Evolutionary conservation across 1,139 yeast genomes (phyloP), one percentile per base, ranked within the genome.

Genomic region (Geotrichum restrictum): DNA sequence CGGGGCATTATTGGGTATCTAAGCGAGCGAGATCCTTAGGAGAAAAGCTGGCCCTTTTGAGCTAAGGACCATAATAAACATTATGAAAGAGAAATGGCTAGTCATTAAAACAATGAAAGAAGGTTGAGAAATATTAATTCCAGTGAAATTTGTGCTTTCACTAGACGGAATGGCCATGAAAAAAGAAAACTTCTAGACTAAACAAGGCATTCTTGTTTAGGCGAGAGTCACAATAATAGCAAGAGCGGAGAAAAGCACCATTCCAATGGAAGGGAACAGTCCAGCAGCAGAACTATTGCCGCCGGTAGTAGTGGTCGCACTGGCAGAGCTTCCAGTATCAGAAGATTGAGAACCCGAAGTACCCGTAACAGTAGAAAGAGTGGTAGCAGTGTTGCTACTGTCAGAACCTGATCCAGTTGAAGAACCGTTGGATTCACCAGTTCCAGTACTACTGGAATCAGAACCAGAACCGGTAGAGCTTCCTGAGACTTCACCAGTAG

Each of bases 291-390:
- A 19, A 8, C 16, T 31, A 16, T 11, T 24, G 24, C 46, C 42
- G 32, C 36, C 32, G 40, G 39, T 31, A 14, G 32, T 32, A 43
- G 44, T 42, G 11, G 47, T 29, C 14, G 39, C 7, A 4, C 33
- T 44, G n/a, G 18, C 11, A 18, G 40, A 18, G 24, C 43, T 27
- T 1, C 8, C 43, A 24, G 43, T 21, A 10, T 41, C 43, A 8
- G 24, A 24, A 24, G 43, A 2, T 10, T 16, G 14, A 45, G 43
- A 3, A 19, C 5, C 40, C 1, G 41, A 11, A 22, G 51, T 22
- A 11, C 31, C 36, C 8, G 45, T 31, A 11, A 34, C 48, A 11
- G 52, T 49, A 5, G 48, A 29, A 3, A 43, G 32, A 43, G 48
- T 43, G 8, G 44, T 27, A 18, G 24, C 40, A 10, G n/a, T 29